Evolutionary conservation across 192 early-diverging fungal genomes (phyloP).

Genomic region (Podila verticillata): DNA sequence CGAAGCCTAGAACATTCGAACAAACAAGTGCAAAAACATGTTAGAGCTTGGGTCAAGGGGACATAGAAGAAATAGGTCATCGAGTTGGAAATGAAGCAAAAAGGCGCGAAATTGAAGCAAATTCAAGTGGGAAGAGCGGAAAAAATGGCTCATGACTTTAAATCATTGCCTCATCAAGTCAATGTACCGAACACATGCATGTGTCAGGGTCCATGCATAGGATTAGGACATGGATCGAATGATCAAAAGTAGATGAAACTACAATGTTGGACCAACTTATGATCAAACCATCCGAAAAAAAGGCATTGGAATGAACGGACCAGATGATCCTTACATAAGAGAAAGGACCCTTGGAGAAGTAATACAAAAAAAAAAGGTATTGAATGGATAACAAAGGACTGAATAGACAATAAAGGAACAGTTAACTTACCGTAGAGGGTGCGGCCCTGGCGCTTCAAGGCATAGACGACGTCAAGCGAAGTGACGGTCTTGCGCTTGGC

Average conservation of each 20-base stretch:
- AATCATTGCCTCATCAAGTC: not conserved
- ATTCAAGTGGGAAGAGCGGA: not conserved
- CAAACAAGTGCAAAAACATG: not conserved
- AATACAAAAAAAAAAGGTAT: constrained; percentile 9
- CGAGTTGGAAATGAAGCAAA: not conserved
- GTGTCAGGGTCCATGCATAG: constrained; percentile 1
- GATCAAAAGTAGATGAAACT: not conserved
- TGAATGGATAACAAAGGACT: constrained; percentile 6
- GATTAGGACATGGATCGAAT: not conserved
- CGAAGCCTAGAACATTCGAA: not conserved
- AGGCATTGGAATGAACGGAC: constrained; percentile 8
- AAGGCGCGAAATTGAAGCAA: not conserved
- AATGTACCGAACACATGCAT: not conserved
- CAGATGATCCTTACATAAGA: constrained; percentile 3
- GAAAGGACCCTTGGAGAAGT: not conserved
- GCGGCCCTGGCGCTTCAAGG: constrained; percentile 97
- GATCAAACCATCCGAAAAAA: constrained; percentile 1
- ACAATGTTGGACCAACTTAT: not conserved
- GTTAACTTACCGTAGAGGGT: constrained; percentile 77
- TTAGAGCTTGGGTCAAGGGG: not conserved
- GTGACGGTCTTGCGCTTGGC: constrained; percentile 99
- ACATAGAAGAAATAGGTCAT: not conserved
- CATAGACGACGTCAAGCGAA: constrained; percentile 99
- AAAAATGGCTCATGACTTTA: not conserved
- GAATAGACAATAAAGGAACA: not conserved